phyloP scores from a whole-genome alignment of 495 filamentous ascomycete species.

The Tuber calosporum region DNA sequence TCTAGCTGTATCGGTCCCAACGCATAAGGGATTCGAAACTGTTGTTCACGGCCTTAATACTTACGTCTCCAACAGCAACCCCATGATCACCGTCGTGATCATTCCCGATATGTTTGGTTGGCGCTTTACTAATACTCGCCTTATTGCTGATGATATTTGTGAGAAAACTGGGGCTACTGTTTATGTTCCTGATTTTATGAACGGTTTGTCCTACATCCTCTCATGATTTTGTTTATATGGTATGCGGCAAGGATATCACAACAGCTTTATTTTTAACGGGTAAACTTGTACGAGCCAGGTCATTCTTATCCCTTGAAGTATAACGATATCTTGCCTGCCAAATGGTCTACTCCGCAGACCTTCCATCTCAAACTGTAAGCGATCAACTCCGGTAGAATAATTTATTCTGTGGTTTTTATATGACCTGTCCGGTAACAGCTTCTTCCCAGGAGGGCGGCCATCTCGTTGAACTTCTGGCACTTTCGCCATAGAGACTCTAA shows the following conservation, averaged over 20 bases:
- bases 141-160: constrained; percentile 52
- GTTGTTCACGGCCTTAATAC: constrained; percentile 48
- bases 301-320: constrained; percentile 41
- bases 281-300: constrained; percentile 29
- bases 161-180: constrained; percentile 48
- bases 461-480: constrained; percentile 42
- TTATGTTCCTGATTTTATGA: constrained; percentile 57
- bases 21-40: not conserved
- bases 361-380: constrained; percentile 10
- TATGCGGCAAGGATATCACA: not conserved
- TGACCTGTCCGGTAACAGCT: constrained; percentile 29
- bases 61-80: constrained; percentile 46
- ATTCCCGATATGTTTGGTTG: constrained; percentile 57
- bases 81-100: constrained; percentile 51
- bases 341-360: constrained; percentile 12
- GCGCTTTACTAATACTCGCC: constrained; percentile 50
- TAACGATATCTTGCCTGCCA: constrained; percentile 14
- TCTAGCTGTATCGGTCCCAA: not conserved
- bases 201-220: constrained; percentile 44
- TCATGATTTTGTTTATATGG: not conserved
- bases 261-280: constrained; percentile 5
- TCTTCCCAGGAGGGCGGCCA: constrained; percentile 17
- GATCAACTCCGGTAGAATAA: constrained; percentile 18
- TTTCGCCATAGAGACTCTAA: constrained; percentile 38
- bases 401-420: constrained; percentile 26